Evolutionary conservation across 2,329 filamentous ascomycete species (phyloP).

Genomic region (Hypoxylon sp.): DNA sequence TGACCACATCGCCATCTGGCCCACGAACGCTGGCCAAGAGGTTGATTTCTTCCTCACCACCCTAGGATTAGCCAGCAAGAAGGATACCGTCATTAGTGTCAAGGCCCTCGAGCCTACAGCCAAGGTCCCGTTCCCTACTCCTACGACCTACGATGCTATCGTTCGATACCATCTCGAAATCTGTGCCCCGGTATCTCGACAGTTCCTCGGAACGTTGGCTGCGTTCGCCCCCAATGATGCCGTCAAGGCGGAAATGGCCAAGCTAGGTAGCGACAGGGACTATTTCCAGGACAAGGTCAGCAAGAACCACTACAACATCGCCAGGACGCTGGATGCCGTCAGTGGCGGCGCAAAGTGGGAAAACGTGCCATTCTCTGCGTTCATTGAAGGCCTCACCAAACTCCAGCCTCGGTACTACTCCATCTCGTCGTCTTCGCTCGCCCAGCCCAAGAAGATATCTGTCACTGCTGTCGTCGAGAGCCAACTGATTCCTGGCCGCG

Average conservation of each 20-base stretch:
- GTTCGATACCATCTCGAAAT: slow-evolving; percentile 97
- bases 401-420: slow-evolving; percentile 99
- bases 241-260: slow-evolving; percentile 85
- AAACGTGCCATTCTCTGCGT: slow-evolving; percentile 88
- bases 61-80: slow-evolving; percentile 78
- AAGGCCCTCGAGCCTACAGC: slow-evolving; percentile 94
- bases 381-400: slow-evolving; percentile 93
- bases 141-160: slow-evolving; percentile 94
- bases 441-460: slow-evolving; percentile 93
- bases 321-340: slow-evolving; percentile 79
- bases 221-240: slow-evolving; percentile 88
- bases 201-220: slow-evolving; percentile 87
- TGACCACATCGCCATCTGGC: slow-evolving; percentile 97
- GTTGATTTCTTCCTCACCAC: slow-evolving; percentile 88
- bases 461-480: slow-evolving; percentile 95
- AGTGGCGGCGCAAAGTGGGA: slow-evolving; percentile 79
- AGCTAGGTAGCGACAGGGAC: slow-evolving; percentile 90
- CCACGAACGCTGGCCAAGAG: slow-evolving; percentile 90
- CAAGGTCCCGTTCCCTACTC: slow-evolving; percentile 96
- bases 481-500: slow-evolving; percentile 76
- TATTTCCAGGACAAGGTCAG: slow-evolving; percentile 90
- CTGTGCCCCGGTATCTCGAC: slow-evolving; percentile 92
- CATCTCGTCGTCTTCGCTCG: slow-evolving; percentile 94
- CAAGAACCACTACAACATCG: slow-evolving; percentile 86
- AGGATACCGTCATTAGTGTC: slow-evolving; percentile 82